Base-by-base conservation (phyloP, 2,329 filamentous ascomycete species). In the Colletotrichum lentis region DNA sequence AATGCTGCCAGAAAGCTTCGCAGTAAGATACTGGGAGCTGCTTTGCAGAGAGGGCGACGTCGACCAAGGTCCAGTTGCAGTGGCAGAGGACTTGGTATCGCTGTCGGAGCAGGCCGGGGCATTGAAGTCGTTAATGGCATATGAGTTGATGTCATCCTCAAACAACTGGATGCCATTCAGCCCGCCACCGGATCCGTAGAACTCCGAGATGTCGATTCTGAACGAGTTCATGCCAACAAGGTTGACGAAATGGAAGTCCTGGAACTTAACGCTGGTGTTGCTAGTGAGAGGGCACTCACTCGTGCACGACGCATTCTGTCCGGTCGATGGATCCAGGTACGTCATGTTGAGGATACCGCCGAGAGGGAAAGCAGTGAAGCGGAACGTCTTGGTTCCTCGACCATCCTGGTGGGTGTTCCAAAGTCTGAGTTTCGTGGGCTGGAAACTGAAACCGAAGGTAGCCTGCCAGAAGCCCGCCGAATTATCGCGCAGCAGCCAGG, bases 331-430 rank as follows among this genome's bases (percentile, higher is more conserved):
- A 74, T 98, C 93, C 71, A 90, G 89, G 73, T 96, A 98, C 44
- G 94, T 97, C 75, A 99, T 85, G 79, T 98, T 97, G 89, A 99
- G 92, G 77, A 99, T 97, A 60, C 96, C 96, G 70, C 92, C 90
- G 74, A 95, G 88, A 5, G 95, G 94, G 67, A 95, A 82, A 20
- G 94, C 92, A 24, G 92, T 93, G 76, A 93, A 96, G 66, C 94
- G 89, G 81, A 93, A 99, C 0, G 91, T 92, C 80, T 92, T 92
- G 37, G 94, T 97, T 37, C 96, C 94, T 71, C 94, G 90, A 59
- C 92, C 93, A 73, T 96, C 88, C 60, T 89, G 85, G 73, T 92
- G 89, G 3, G 95, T 96, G 80, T 99, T 99, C 83, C 91, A 93
- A 27, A 99, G 82, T 62, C 93, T 89, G 69, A 99, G 80, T 78